Conservation (phyloP, 768 basidiomycete genomes). For the Pisolithus tinctorius region DNA sequence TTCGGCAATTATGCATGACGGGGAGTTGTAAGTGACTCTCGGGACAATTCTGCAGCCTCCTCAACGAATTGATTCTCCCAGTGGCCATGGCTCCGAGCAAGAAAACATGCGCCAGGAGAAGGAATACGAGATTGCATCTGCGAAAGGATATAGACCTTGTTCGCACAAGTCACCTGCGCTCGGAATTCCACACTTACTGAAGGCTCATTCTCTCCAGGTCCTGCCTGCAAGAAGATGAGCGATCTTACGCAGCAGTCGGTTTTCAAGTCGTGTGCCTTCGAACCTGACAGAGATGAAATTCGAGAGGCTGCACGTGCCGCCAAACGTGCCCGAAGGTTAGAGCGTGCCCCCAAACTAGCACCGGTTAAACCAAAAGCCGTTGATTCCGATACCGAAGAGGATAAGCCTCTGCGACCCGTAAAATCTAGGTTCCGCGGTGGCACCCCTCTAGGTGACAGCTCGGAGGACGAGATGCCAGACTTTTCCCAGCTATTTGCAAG, state of each 20-base stretch:
- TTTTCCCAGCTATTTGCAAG: constrained; percentile 34
- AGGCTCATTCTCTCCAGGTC: constrained; percentile 34
- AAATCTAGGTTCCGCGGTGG: constrained; percentile 7
- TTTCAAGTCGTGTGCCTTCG: constrained; percentile 62
- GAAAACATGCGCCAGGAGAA: constrained; percentile 51
- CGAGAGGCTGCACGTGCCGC: constrained; percentile 29
- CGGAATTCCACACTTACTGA: neutral
- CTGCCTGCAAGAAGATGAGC: constrained; percentile 61
- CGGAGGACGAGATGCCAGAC: constrained; percentile 51
- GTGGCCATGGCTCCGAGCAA: constrained; percentile 49
- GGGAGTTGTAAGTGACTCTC: constrained; percentile 45
- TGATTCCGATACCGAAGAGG: constrained; percentile 6
- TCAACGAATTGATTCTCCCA: constrained; percentile 12
- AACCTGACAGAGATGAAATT: constrained; percentile 58
- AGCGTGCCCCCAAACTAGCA: neutral
- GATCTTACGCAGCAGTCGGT: constrained; percentile 44
- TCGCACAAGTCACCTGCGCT: constrained; percentile 11
- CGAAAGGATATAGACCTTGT: constrained; percentile 58
- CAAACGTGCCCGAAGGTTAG: constrained; percentile 19
- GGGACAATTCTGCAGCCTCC: neutral
- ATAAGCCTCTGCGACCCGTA: neutral
- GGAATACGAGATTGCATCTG: constrained; percentile 47
- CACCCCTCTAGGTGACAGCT: constrained; percentile 30
- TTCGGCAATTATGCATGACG: constrained; percentile 47
- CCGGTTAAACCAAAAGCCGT: constrained; percentile 4